Evolutionary conservation across 2,329 filamentous ascomycete species (phyloP), one percentile per base, ranked within the genome.

Genomic region (Nothomitra cinnamomea): DNA sequence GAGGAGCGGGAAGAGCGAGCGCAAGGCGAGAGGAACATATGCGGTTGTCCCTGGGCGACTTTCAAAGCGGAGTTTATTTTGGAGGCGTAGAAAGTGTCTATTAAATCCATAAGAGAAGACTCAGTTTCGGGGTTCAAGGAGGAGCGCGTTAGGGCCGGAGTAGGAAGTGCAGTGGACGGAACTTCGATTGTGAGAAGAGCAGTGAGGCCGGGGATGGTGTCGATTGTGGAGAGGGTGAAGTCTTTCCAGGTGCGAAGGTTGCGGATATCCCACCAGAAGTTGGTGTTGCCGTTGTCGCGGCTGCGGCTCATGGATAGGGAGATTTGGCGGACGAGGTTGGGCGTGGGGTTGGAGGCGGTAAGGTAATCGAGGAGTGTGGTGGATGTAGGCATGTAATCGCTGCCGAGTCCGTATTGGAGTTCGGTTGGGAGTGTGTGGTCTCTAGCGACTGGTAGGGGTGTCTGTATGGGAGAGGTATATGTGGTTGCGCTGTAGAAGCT

Each of bases 191-290:
- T 79, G 55, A 95, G 79, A 21, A 94, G 78, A 21, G 78, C 73
- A 5, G 82, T 75, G 22, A 92, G 81, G 32, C 80, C 81, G 0
- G 83, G 84, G 47, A 94, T 79, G 4, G 78, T 72, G 59, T 83
- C 75, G 64, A 95, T 82, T 55, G 82, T 80, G 53, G 74, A 67
- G 10, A 85, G 71, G 58, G 79, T 86, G 76, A 95, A 95, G 60
- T 79, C 77, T 52, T 77, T 77, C 90, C 90, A 95, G 57, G 80
- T 77, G 57, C 86, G 80, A 59, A 95, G 74, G 65, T 94, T 90
- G 60, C 90, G 85, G 55, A 94, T 77, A 63, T 96, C 90, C 85
- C 87, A 95, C 90, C 90, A 96, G 67, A 90, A 95, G 70, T 94
- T 82, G 66, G 83, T 87, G 67, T 75, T 77, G 62, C 75, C 81